A percentile compares a stretch with the other conserved stretches of the same genome.
Evolutionary conservation across 1,284 basidiomycete genomes (phyloP).

Genomic region (Lentinus polychrous): DNA sequence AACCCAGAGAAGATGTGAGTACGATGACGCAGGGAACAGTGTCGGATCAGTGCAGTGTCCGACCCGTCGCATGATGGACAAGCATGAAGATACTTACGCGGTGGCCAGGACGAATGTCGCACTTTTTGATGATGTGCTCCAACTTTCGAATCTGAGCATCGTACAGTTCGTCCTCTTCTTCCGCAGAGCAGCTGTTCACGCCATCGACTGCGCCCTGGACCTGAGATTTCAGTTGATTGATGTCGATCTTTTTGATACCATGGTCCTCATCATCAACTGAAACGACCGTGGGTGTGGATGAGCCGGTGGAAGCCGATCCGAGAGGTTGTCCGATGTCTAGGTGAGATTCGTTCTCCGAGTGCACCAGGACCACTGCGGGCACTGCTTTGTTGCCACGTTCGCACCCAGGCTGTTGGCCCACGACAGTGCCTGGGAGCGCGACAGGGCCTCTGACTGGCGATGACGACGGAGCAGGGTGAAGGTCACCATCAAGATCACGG

Average conservation of each 20-base stretch:
- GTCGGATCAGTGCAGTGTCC: not conserved
- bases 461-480: conserved; percentile 22
- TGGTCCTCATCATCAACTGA: conserved; percentile 1
- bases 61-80: not conserved
- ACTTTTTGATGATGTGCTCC: conserved; percentile 45
- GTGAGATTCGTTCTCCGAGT: not conserved
- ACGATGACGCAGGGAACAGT: not conserved
- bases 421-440: not conserved
- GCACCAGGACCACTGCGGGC: too few species aligned
- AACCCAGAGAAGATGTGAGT: not conserved
- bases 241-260: not conserved
- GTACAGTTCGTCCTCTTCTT: conserved; percentile 46
- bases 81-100: conserved; percentile 32
- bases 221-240: not conserved
- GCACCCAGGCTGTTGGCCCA: too few species aligned
- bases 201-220: not conserved
- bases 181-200: not conserved
- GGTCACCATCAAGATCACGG: conserved; percentile 55
- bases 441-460: not conserved
- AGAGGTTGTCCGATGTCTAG: conserved; percentile 18
- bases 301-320: conserved; percentile 2
- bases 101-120: conserved; percentile 49
- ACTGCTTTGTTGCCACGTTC: too few species aligned
- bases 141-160: conserved; percentile 65
- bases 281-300: conserved; percentile 4